Evolutionary conservation across 1,284 basidiomycete species (phyloP), one percentile per base, ranked within the genome.

Genomic region (Thelephora terrestris): DNA sequence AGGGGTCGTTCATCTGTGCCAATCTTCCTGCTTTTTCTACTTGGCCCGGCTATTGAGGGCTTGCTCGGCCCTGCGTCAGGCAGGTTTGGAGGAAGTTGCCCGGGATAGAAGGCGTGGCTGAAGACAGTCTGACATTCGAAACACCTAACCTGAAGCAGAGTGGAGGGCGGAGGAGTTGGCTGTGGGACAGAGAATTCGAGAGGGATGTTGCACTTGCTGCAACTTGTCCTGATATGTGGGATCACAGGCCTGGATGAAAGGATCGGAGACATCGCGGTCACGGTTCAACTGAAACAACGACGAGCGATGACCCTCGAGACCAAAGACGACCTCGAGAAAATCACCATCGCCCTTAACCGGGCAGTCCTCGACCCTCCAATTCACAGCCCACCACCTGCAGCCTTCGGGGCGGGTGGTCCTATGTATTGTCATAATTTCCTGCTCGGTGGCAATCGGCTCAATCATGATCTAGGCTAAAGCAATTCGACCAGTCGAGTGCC

Each of bases 1-100:
- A 96, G 69, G 2, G 92, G 93, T 53, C 82, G 77, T 55, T 91
- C 89, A 66, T 96, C 90, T 3, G 89, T 86, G 1, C 90, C 91
- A 57, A 88, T 83, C 74, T 83, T 81, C 57, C 81, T 68, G 25
- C 76, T 71, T 58, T 29, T 47, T 47, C 35, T 9, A 25, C 17
- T 32, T 55, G 52, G 12, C 50, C 43, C 43, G 24, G 48, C 45
- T 32, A 25, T 39, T 17, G 36, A 38, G 24, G 20, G n/a, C 18
- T 25, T 23, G n/a, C 39, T 42, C 39, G 21, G 12, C n/a, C 21
- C 20, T 21, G 21, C n/a, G n/a, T 42, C 25, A 18, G 25, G 4
- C 14, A 20, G 21, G 25, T 23, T 21, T 42, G 21, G 52, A 25
- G 74, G 70, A 2, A 84, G 63, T 57, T 85, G 82, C 2, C 68